Conservation (phyloP, 164 flowering plant genomes). For the Chimonanthus salicifolius region DNA sequence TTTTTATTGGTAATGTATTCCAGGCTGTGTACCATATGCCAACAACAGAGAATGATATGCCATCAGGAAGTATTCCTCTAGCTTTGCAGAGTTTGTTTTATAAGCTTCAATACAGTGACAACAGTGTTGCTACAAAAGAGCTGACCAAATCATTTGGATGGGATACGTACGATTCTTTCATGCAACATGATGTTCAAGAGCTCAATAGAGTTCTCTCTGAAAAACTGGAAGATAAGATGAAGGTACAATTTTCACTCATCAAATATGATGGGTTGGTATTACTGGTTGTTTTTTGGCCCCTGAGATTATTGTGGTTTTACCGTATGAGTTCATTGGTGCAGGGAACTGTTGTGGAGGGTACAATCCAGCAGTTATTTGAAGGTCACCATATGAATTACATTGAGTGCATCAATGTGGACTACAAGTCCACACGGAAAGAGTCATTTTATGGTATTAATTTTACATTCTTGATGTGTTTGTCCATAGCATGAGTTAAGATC, state of each 20-base stretch:
- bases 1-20: constrained; percentile 10
- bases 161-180: constrained; percentile 94
- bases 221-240: constrained; percentile 94
- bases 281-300: neutral
- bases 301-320: neutral
- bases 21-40: constrained; percentile 99
- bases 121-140: constrained; percentile 90
- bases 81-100: constrained; percentile 90
- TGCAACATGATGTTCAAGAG: constrained; percentile 98
- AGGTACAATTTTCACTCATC: constrained; percentile 32
- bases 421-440: constrained; percentile 92
- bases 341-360: constrained; percentile 98
- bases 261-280: neutral
- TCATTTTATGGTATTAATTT: constrained; percentile 75
- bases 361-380: constrained; percentile 87
- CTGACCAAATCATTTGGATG: constrained; percentile 96
- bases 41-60: constrained; percentile 90
- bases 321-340: constrained; percentile 17
- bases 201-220: constrained; percentile 87
- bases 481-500: neutral
- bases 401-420: constrained; percentile 93
- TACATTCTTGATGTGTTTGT: neutral
- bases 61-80: constrained; percentile 85
- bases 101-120: constrained; percentile 87
- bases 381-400: constrained; percentile 97